These are phyloP conservation scores for Aotearoamyces nothofagi DNA, from an alignment of 2,329 filamentous ascomycete species.

Conservation along the genomic window DNA sequence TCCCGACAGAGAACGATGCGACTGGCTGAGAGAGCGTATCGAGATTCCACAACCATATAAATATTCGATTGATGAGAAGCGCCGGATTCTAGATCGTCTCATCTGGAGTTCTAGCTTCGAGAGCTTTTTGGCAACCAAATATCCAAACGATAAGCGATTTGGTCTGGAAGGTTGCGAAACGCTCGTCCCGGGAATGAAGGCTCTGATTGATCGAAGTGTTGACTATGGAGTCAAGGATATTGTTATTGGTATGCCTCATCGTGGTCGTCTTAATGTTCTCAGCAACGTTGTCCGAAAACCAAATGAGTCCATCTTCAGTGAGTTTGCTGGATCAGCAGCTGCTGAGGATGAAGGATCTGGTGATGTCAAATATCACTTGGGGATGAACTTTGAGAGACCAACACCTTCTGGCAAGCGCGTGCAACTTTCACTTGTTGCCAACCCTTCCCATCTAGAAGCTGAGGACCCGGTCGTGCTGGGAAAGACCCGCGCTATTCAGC, in stretches of 20 bases:
- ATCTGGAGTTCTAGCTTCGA: slow-evolving; percentile 99
- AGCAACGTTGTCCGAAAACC: slow-evolving; percentile 98
- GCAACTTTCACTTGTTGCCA: slow-evolving; percentile 96
- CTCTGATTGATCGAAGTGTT: slow-evolving; percentile 92
- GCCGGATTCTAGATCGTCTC: slow-evolving; percentile 86
- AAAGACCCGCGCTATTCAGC: slow-evolving; percentile 94
- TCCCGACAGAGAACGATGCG: slow-evolving; percentile 90
- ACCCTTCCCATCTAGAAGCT: slow-evolving; percentile 94
- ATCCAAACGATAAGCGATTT: slow-evolving; percentile 99
- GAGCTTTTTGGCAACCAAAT: slow-evolving; percentile 88
- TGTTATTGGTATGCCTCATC: slow-evolving; percentile 98
- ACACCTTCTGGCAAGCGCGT: slow-evolving; percentile 97
- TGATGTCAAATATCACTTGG: slow-evolving; percentile 98
- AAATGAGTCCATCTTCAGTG: slow-evolving; percentile 98
- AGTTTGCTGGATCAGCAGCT: slow-evolving; percentile 80
- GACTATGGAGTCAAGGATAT: slow-evolving; percentile 99
- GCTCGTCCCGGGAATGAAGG: slow-evolving; percentile 97
- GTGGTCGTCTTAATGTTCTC: slow-evolving; percentile 93
- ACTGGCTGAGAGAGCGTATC: slow-evolving; percentile 91
- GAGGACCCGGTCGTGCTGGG: slow-evolving; percentile 96
- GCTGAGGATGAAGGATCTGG: slow-evolving; percentile 92
- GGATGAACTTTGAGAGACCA: slow-evolving; percentile 99
- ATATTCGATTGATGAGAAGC: slow-evolving; percentile 97
- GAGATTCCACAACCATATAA: slow-evolving; percentile 93
- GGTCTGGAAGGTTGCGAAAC: slow-evolving; percentile 95